phyloP scores from a whole-genome alignment of 306 rosid species.

The Cotoneaster glaucophyllus region DNA sequence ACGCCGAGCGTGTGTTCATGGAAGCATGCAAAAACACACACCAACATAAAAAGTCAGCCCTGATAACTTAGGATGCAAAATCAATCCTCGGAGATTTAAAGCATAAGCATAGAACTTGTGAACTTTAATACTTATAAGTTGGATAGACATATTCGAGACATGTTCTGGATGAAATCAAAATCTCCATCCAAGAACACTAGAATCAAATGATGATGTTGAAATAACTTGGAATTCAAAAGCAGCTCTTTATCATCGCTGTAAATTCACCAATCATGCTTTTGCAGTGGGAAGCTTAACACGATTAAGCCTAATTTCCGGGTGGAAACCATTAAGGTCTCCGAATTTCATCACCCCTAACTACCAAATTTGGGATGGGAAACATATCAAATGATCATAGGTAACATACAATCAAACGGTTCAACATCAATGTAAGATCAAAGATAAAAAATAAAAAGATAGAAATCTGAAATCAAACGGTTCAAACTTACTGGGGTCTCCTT shows the following conservation, averaged over 20 bases:
- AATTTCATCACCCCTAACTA: not conserved
- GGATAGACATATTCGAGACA: not conserved
- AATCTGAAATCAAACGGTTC: not conserved
- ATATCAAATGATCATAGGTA: not conserved
- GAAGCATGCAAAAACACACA: not conserved
- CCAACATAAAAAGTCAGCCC: not conserved
- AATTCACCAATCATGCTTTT: not conserved
- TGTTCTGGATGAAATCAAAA: not conserved
- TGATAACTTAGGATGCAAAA: not conserved
- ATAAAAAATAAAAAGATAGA: not conserved
- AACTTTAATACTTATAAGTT: not conserved
- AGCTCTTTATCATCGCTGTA: not conserved
- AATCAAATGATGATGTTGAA: not conserved
- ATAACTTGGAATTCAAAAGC: not conserved
- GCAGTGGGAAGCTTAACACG: not conserved
- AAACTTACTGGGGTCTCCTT: slow-evolving; percentile 53
- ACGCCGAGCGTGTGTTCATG: not conserved
- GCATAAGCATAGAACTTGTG: not conserved
- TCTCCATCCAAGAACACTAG: not conserved
- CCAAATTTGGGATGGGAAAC: not conserved
- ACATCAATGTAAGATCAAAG: not conserved
- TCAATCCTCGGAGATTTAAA: slow-evolving; percentile 2
- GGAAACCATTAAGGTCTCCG: not conserved
- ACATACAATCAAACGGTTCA: not conserved
- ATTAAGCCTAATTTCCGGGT: not conserved